Base-by-base conservation (phyloP, 163 green algal species). In the Chlamydomonas reinhardtii region DNA sequence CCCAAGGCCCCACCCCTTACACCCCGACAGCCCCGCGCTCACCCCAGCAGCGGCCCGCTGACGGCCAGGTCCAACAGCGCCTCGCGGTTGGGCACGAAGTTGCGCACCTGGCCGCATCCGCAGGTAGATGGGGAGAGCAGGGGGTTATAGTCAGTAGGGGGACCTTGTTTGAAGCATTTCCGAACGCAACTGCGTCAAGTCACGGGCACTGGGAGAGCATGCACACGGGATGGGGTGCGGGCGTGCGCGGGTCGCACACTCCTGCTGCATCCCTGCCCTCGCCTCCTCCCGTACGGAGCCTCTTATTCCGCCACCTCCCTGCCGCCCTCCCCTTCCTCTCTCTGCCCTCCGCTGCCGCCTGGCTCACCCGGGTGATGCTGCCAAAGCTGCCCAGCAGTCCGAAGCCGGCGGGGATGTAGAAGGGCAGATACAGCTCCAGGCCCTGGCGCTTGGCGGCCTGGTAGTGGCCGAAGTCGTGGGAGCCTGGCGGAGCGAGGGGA, bases 341-440 rank as follows among this genome's bases (percentile, higher is more conserved):
- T 56, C 48, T 17, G 48, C 48, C 48, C 48, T 19, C 12, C 48
- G 11, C 48, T 56, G 14, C 75, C 34, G 16, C 54, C 31, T 29
- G 14, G 22, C 73, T 66, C 31, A 98, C 93, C 68, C 95, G 90
- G 2, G 94, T 98, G 85, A 98, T 95, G 75, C 92, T 91, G 17
- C 96, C 96, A 87, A 98, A 97, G 82, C 81, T 93, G 43, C 95
- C 95, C 59, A 98, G 77, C 81, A 97, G 92, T 24, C 95, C 95
- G 83, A 97, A 93, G 2, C 94, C 93, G 31, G 95, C 93, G 25
- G 96, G 96, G 17, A 98, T 83, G 48, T 97, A 92, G 62, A 98
- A 92, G 25, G 95, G 94, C 32, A 92, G 91, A 61, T 94, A 94
- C 24, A 97, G 91, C 82, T 94, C 17, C 43, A 95, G 84, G 3